Evolutionary conservation across 1,139 yeast genomes (phyloP).

Genomic region (Yamadazyma aaseri): DNA sequence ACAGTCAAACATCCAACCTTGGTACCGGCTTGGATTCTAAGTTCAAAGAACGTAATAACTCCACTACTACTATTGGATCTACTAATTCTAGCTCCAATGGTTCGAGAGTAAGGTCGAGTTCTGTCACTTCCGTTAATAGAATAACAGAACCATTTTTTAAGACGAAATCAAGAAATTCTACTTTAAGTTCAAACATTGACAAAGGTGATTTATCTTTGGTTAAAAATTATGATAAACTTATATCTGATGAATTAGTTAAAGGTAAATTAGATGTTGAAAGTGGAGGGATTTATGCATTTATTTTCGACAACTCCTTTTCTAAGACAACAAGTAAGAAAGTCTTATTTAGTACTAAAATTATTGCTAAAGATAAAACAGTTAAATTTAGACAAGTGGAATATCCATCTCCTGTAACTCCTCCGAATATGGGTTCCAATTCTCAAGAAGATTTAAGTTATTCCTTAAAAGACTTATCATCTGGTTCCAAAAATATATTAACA

Average conservation of each 20-base stretch:
- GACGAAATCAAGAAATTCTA: slow-evolving; percentile 36
- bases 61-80: slow-evolving; percentile 14
- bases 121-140: slow-evolving; percentile 39
- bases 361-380: slow-evolving; percentile 11
- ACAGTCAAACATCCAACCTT: neutral
- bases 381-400: slow-evolving; percentile 5
- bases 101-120: slow-evolving; percentile 29
- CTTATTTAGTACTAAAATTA: slow-evolving; percentile 58
- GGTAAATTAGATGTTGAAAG: slow-evolving; percentile 58
- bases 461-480: slow-evolving; percentile 3
- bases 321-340: slow-evolving; percentile 83
- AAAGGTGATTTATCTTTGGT: slow-evolving; percentile 40
- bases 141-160: slow-evolving; percentile 33
- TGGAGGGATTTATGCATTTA: slow-evolving; percentile 78
- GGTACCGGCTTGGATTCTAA: slow-evolving; percentile 4
- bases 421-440: slow-evolving; percentile 4
- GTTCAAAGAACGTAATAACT: slow-evolving; percentile 8
- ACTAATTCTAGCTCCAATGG: slow-evolving; percentile 11
- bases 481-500: slow-evolving; percentile 20
- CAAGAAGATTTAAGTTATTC: slow-evolving; percentile 7
- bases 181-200: slow-evolving; percentile 32
- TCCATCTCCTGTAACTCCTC: slow-evolving; percentile 10
- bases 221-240: slow-evolving; percentile 48
- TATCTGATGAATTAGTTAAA: slow-evolving; percentile 55
- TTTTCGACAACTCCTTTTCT: slow-evolving; percentile 89